Evolutionary conservation across 2,329 filamentous ascomycete genomes (phyloP).

Genomic region (Stagonosporopsis vannaccii): DNA sequence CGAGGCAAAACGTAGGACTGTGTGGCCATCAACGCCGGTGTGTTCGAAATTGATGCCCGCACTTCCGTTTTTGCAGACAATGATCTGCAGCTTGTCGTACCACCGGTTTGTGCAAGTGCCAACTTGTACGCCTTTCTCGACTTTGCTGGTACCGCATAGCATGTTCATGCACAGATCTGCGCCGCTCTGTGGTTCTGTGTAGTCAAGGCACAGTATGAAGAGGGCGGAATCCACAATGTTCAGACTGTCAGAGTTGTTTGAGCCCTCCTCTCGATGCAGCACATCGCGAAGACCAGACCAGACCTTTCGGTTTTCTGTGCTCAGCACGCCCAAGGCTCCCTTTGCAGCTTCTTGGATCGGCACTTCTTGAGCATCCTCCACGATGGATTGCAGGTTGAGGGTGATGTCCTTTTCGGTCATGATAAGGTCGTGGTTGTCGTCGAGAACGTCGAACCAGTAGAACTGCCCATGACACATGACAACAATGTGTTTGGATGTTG

Average conservation of each 20-base stretch:
- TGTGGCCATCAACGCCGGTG: conserved; percentile 96
- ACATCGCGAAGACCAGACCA: conserved; percentile 94
- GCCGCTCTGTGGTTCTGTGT: conserved; percentile 81
- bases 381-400: conserved; percentile 88
- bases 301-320: conserved; percentile 93
- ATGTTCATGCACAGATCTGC: conserved; percentile 96
- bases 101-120: conserved; percentile 97
- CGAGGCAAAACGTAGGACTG: conserved; percentile 92
- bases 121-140: conserved; percentile 92
- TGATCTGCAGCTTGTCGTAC: conserved; percentile 99
- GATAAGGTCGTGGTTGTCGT: conserved; percentile 92
- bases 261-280: conserved; percentile 81
- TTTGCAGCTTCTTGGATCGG: conserved; percentile 96
- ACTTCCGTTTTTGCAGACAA: conserved; percentile 98
- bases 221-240: conserved; percentile 93
- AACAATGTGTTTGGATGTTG: conserved; percentile 89
- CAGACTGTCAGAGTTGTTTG: conserved; percentile 96
- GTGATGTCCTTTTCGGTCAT: conserved; percentile 96
- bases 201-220: conserved; percentile 91
- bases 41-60: conserved; percentile 99
- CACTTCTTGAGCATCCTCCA: conserved; percentile 87
- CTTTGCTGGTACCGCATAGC: conserved; percentile 92
- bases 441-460: conserved; percentile 98
- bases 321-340: conserved; percentile 88
- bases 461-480: conserved; percentile 95